Percentiles rank a stretch among this genome's conserved stretches.
Conservation (phyloP, 768 basidiomycete genomes). For the Rhizopogon vesiculosus region DNA sequence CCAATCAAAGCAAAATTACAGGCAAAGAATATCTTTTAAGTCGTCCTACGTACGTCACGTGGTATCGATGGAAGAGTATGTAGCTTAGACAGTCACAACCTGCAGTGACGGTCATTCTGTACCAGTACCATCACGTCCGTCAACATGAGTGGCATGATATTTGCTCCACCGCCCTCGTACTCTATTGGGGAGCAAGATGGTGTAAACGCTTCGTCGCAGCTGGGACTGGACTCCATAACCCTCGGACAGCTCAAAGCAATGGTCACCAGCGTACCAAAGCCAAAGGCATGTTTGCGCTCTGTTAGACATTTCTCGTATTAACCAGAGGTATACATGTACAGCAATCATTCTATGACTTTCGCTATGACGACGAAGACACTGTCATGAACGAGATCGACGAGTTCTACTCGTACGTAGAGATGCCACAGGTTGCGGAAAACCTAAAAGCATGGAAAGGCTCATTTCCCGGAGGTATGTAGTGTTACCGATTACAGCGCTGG, state of each 20-base stretch:
- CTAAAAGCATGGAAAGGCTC: conserved; percentile 85
- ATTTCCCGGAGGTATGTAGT: conserved; percentile 62
- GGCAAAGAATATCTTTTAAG: too few species aligned
- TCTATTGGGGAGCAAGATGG: conserved; percentile 27
- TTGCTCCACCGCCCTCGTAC: conserved; percentile 24
- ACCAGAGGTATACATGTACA: conserved; percentile 28
- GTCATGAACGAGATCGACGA: conserved; percentile 96
- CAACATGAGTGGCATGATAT: conserved; percentile 27
- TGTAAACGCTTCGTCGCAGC: conserved; percentile 28
- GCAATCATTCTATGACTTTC: conserved; percentile 88
- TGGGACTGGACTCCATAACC: conserved; percentile 66
- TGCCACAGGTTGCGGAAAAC: conserved; percentile 85
- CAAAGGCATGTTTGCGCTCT: conserved; percentile 49
- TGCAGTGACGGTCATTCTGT: background rate
- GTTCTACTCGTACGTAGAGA: conserved; percentile 96
- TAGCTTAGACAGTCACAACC: too few species aligned
- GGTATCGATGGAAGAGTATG: background rate
- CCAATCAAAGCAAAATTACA: too few species aligned
- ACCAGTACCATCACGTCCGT: background rate
- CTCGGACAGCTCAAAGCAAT: conserved; percentile 77
- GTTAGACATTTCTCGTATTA: conserved; percentile 9
- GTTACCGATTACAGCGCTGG: background rate
- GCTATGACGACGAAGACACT: conserved; percentile 95
- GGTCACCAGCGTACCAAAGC: conserved; percentile 65
- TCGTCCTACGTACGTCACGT: background rate